These are phyloP conservation scores for Globisporangium nodosum DNA, from an alignment of 352 stramenopile genomes.

Conservation along the genomic window DNA sequence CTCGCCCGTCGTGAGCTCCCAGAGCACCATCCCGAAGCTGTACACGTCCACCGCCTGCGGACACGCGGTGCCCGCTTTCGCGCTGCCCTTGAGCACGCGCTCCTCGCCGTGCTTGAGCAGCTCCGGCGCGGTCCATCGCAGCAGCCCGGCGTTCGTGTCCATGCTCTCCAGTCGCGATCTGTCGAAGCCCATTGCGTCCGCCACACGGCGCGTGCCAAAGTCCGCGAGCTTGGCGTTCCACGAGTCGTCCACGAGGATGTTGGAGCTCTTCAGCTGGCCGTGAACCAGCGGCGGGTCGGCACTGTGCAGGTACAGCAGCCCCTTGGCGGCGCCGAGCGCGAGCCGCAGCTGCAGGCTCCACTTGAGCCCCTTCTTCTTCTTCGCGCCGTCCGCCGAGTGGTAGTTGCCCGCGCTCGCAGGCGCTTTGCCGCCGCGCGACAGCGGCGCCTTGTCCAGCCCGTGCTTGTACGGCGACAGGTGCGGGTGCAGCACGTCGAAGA, in stretches of 20 bases:
- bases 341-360: slow-evolving; percentile 79
- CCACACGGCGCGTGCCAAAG: slow-evolving; percentile 77
- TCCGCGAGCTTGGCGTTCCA: slow-evolving; percentile 88
- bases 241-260: slow-evolving; percentile 86
- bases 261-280: slow-evolving; percentile 84
- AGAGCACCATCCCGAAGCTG: slow-evolving; percentile 86
- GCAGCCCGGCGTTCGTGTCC: slow-evolving; percentile 44
- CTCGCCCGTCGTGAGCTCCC: slow-evolving; percentile 82
- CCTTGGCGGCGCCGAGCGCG: slow-evolving; percentile 69
- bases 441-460: slow-evolving; percentile 9
- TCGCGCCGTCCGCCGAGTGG: slow-evolving; percentile 16
- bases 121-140: slow-evolving; percentile 77
- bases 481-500: slow-evolving; percentile 93
- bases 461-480: slow-evolving; percentile 24
- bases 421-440: slow-evolving; percentile 10
- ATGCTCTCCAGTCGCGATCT: slow-evolving; percentile 52
- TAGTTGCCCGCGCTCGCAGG: slow-evolving; percentile 9
- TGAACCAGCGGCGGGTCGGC: slow-evolving; percentile 81
- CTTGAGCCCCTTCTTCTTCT: slow-evolving; percentile 67
- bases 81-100: slow-evolving; percentile 46
- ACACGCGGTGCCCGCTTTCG: slow-evolving; percentile 12
- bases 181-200: slow-evolving; percentile 74
- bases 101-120: slow-evolving; percentile 77
- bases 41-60: slow-evolving; percentile 85
- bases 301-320: slow-evolving; percentile 81